Percentiles rank a stretch among this genome's conserved stretches.
Conservation (phyloP, 129 eudicot genomes). For the Helichrysum umbraculigerum region DNA sequence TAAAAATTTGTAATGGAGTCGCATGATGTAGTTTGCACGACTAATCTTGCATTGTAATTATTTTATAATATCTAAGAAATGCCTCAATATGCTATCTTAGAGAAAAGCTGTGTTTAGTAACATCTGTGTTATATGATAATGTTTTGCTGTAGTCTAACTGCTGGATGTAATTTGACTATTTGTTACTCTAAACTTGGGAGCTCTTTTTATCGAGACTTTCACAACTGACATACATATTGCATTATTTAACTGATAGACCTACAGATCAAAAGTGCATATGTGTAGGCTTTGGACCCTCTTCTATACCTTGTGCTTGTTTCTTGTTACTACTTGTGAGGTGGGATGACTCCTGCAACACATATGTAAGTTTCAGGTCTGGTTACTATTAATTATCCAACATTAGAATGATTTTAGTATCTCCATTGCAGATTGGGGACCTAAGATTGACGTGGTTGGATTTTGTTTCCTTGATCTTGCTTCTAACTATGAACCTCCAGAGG, state of each 20-base stretch:
- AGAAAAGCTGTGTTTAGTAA: neutral
- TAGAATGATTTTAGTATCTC: slow-evolving; percentile 18
- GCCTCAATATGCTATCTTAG: slow-evolving; percentile 7
- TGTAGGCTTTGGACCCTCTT: slow-evolving; percentile 25
- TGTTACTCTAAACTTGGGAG: neutral
- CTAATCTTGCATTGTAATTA: neutral
- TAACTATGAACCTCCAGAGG: slow-evolving; percentile 80
- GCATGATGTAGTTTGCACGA: slow-evolving; percentile 7
- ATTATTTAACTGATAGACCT: slow-evolving; percentile 15
- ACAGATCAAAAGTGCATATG: slow-evolving; percentile 8
- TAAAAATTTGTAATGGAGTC: neutral
- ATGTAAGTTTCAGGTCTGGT: slow-evolving; percentile 9
- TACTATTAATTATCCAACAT: neutral
- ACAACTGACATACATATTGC: slow-evolving; percentile 16
- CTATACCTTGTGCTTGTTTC: slow-evolving; percentile 25
- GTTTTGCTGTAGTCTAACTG: neutral
- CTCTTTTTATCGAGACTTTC: slow-evolving; percentile 6
- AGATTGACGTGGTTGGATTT: slow-evolving; percentile 95
- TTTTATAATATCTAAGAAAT: slow-evolving; percentile 1
- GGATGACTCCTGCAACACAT: slow-evolving; percentile 21
- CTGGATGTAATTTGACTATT: slow-evolving; percentile 3
- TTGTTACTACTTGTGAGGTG: slow-evolving; percentile 19
- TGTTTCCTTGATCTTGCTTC: slow-evolving; percentile 99
- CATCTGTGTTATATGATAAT: neutral
- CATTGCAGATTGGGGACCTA: slow-evolving; percentile 95